Evolutionary conservation across 2,329 filamentous ascomycete species (phyloP).

Genomic region (Rosellinia necatrix): DNA sequence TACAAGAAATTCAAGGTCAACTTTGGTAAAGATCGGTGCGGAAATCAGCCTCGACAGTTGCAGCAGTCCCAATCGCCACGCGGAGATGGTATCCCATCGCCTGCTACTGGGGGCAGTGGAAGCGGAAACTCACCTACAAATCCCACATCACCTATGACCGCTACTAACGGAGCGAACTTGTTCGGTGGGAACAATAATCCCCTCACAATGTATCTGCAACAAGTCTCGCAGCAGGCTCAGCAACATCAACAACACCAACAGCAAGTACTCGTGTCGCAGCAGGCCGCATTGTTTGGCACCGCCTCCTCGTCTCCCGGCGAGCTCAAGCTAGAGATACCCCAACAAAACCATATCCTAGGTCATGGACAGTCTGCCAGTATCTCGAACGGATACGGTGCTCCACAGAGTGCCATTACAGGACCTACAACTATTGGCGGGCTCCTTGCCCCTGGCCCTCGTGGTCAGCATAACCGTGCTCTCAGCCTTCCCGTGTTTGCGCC

Average conservation of each 20-base stretch:
- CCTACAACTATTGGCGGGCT: slow-evolving; percentile 77
- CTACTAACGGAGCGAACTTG: slow-evolving; percentile 59
- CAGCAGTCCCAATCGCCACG: slow-evolving; percentile 70
- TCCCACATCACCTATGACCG: slow-evolving; percentile 60
- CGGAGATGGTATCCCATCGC: slow-evolving; percentile 63
- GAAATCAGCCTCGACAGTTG: slow-evolving; percentile 90
- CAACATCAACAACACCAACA: slow-evolving; percentile 77
- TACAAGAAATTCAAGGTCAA: slow-evolving; percentile 99
- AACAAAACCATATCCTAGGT: slow-evolving; percentile 63
- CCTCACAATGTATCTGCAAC: slow-evolving; percentile 89
- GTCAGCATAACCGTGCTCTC: slow-evolving; percentile 78
- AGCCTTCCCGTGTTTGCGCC: slow-evolving; percentile 78
- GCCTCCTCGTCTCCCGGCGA: slow-evolving; percentile 65
- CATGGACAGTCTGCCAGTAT: slow-evolving; percentile 71
- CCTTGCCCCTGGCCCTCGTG: slow-evolving; percentile 68
- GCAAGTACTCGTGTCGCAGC: slow-evolving; percentile 73
- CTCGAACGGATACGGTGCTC: slow-evolving; percentile 63
- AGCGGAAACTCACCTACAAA: slow-evolving; percentile 62
- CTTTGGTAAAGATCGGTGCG: slow-evolving; percentile 97
- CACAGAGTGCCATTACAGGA: slow-evolving; percentile 56
- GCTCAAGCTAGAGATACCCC: slow-evolving; percentile 61
- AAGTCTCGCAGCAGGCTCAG: slow-evolving; percentile 74
- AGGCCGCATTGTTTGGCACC: slow-evolving; percentile 79
- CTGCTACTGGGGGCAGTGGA: slow-evolving; percentile 63
- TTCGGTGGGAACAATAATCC: slow-evolving; percentile 87